Base-by-base conservation (phyloP, 306 rosid species). In the Cyamopsis tetragonoloba region DNA sequence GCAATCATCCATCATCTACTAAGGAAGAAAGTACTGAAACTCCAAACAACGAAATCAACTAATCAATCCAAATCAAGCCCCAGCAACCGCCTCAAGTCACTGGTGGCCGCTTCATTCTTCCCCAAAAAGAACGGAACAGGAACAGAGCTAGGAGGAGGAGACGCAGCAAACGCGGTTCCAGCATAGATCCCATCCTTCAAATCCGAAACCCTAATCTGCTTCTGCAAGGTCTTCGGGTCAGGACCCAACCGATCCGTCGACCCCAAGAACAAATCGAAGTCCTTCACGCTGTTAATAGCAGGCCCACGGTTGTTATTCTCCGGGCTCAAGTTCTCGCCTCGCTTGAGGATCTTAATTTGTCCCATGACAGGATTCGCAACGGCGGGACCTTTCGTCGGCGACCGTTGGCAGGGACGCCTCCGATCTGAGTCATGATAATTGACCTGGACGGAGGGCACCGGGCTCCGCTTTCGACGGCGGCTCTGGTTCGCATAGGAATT, bases 91-190 rank as follows among this genome's bases (percentile, higher is more conserved):
- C 86, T 81, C 38, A 87, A 70, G 50, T 82, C 85, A 34, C 57
- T 70, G 13, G 88, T 85, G 9, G 95, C 89, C 0, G 79, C 50
- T 0, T 80, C 79, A 58, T 83, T 85, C 79, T 73, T 85, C 12
- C 77, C 82, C 31, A 85, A 17, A 68, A 87, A 89, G 0, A 60
- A 76, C 0, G 98, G 98, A 7, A 84, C 58, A 1, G 96, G 96
- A 47, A 92, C 82, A 4, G 86, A 89, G 57, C 91, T 85, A 3
- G 98, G 96, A 0, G 88, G 91, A 8, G 96, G 96, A 5, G 98
- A 89, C 11, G 86, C 2, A 12, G 47, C 77, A 7, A 72, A 77
- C 7, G 85, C 80, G 48, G 88, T 80, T 58, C 98, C 92, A 0
- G 84, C 88, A 30, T 83, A 92, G 3, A 82, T 50, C 3, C 73